phyloP scores from a whole-genome alignment of 768 basidiomycete genomes.

The Lentinus brumalis region DNA sequence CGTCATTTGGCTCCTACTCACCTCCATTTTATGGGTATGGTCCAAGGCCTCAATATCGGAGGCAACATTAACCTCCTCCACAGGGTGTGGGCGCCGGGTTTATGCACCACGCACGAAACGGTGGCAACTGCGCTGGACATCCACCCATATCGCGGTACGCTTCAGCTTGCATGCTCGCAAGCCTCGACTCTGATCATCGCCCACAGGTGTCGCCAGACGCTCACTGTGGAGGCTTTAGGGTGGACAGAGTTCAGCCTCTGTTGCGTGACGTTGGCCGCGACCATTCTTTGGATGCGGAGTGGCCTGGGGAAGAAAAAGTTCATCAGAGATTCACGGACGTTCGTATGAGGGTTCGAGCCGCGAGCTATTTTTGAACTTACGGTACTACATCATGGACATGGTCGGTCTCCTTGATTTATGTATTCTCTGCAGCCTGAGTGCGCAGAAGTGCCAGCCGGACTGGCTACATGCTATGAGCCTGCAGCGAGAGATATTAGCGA shows the following conservation, averaged over 20 bases:
- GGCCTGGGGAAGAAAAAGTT: conserved; percentile 37
- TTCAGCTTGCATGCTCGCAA: not conserved
- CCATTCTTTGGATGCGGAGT: conserved; percentile 53
- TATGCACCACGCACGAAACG: conserved; percentile 63
- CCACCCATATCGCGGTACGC: conserved; percentile 55
- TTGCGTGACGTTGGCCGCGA: conserved; percentile 52
- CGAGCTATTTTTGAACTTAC: not conserved
- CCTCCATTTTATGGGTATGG: conserved; percentile 67
- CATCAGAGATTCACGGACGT: conserved; percentile 45
- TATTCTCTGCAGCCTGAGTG: too few species aligned
- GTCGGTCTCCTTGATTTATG: too few species aligned
- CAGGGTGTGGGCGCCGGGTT: conserved; percentile 71
- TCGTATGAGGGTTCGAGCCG: conserved; percentile 33
- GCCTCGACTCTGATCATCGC: conserved; percentile 1
- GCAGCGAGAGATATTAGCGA: too few species aligned
- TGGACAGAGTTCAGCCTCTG: conserved; percentile 77
- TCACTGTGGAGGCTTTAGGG: conserved; percentile 74
- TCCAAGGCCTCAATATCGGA: conserved; percentile 2
- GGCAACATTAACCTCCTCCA: not conserved
- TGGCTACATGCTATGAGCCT: too few species aligned
- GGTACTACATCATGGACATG: too few species aligned
- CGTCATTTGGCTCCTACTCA: conserved; percentile 69
- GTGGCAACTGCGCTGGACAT: conserved; percentile 57
- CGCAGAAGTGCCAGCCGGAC: too few species aligned
- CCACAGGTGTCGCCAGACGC: conserved; percentile 64